Evolutionary conservation across 768 basidiomycete genomes (phyloP).

Genomic region (Porpolomopsis calyptriformis): DNA sequence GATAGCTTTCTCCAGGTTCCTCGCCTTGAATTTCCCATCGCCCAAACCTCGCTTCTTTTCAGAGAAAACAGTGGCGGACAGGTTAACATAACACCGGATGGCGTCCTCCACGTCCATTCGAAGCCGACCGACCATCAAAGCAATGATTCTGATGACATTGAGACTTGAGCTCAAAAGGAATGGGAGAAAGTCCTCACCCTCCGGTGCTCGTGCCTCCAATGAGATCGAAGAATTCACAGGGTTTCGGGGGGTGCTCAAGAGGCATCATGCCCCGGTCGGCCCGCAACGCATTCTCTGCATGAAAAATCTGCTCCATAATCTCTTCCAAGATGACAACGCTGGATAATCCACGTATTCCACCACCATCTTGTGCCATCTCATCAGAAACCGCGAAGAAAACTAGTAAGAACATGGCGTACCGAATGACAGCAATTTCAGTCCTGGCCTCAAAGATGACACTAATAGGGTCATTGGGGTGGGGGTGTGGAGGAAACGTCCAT

Average conservation of each 20-base stretch:
- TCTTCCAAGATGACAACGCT: conserved; percentile 21
- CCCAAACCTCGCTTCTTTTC: conserved; percentile 10
- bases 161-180: background rate
- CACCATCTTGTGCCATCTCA: too few relatives aligned
- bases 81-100: conserved; percentile 17
- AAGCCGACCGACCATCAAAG: conserved; percentile 29
- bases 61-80: conserved; percentile 24
- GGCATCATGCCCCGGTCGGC: conserved; percentile 13
- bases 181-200: conserved; percentile 15
- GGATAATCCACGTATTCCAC: conserved; percentile 27
- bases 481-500: too few relatives aligned
- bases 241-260: too few relatives aligned
- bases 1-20: conserved; percentile 18
- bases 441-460: too few relatives aligned
- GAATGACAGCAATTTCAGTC: too few relatives aligned
- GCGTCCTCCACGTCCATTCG: conserved; percentile 27
- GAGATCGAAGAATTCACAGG: conserved; percentile 25
- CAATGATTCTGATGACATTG: conserved; percentile 19
- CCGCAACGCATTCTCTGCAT: conserved; percentile 13
- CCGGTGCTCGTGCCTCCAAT: conserved; percentile 27
- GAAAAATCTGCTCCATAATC: conserved; percentile 20
- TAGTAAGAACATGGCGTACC: too few relatives aligned
- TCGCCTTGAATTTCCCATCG: conserved; percentile 15
- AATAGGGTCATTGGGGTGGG: too few relatives aligned
- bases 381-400: too few relatives aligned